Percentiles rank a stretch among this genome's conserved stretches.
phyloP scores from a whole-genome alignment of 345 rosid species.

The Viola odorata region DNA sequence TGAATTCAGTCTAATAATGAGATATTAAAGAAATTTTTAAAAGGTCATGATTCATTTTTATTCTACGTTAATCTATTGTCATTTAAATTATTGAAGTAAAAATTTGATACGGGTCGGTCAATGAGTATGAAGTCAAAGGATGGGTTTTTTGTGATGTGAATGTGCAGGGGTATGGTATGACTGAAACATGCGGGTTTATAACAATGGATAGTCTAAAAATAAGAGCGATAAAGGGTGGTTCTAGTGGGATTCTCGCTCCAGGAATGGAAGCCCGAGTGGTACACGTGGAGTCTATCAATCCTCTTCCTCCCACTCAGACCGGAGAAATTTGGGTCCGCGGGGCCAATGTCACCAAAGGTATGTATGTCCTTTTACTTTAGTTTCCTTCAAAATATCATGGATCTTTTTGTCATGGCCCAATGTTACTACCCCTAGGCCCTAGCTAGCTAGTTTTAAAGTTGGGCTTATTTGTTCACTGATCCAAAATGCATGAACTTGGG shows the following conservation, averaged over 20 bases:
- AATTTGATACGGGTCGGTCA: too few species aligned
- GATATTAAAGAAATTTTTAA: too few species aligned
- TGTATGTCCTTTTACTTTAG: conserved; percentile 27
- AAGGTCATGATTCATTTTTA: too few species aligned
- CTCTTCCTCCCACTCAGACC: conserved; percentile 65
- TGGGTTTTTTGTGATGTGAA: neutral
- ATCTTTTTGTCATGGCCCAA: too few species aligned
- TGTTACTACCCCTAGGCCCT: too few species aligned
- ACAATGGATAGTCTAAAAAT: conserved; percentile 48
- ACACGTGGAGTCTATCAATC: conserved; percentile 47
- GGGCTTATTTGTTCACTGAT: too few species aligned
- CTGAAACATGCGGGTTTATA: conserved; percentile 64
- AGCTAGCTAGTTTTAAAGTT: too few species aligned
- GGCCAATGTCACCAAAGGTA: conserved; percentile 88
- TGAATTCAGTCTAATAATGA: too few species aligned
- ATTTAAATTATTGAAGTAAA: too few species aligned
- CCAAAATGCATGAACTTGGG: too few species aligned
- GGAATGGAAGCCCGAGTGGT: conserved; percentile 73
- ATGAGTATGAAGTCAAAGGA: too few species aligned
- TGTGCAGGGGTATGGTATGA: conserved; percentile 81
- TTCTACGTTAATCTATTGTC: too few species aligned
- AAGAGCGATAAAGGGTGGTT: conserved; percentile 50
- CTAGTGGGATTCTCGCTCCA: conserved; percentile 62
- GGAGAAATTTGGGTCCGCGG: conserved; percentile 96
- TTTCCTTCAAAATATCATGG: neutral